These are phyloP conservation scores for Melanogaster broomeanus DNA, from an alignment of 768 basidiomycete genomes.

Conservation along the genomic window DNA sequence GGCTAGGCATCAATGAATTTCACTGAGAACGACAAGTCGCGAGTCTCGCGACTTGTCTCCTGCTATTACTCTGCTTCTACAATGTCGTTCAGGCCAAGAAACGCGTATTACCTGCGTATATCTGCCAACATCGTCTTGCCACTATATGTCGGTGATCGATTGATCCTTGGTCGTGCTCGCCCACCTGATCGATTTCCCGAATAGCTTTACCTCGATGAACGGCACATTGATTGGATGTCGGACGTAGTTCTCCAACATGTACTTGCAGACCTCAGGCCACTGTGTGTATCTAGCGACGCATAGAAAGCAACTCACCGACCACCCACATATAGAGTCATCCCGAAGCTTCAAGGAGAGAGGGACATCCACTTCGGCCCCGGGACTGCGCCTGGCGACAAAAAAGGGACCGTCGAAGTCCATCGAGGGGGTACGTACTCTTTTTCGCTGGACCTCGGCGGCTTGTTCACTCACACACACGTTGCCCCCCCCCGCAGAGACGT, in stretches of 20 bases:
- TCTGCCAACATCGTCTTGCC: conserved; percentile 75
- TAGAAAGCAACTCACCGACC: not conserved
- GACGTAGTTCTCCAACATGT: conserved; percentile 79
- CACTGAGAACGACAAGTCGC: no score
- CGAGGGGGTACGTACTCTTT: conserved; percentile 61
- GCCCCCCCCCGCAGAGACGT: conserved; percentile 55
- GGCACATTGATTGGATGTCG: conserved; percentile 90
- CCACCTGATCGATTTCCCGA: conserved; percentile 6
- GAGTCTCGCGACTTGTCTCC: not conserved
- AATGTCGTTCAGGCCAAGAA: conserved; percentile 73
- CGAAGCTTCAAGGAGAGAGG: conserved; percentile 65
- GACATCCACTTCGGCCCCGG: conserved; percentile 43
- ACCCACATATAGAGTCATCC: conserved; percentile 51
- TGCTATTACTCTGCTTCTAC: not conserved
- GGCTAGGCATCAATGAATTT: not conserved
- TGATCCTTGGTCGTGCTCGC: not conserved
- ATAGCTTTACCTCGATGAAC: conserved; percentile 85
- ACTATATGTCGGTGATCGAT: conserved; percentile 57
- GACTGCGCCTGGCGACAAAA: conserved; percentile 50
- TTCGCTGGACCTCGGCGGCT: not conserved
- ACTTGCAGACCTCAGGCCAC: conserved; percentile 73
- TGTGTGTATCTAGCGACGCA: conserved; percentile 34
- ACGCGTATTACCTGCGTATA: conserved; percentile 81
- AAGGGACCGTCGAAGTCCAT: conserved; percentile 78
- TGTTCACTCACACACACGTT: conserved; percentile 4